Evolutionary conservation across 768 basidiomycete species (phyloP).

Genomic region (Pisolithus tinctorius): DNA sequence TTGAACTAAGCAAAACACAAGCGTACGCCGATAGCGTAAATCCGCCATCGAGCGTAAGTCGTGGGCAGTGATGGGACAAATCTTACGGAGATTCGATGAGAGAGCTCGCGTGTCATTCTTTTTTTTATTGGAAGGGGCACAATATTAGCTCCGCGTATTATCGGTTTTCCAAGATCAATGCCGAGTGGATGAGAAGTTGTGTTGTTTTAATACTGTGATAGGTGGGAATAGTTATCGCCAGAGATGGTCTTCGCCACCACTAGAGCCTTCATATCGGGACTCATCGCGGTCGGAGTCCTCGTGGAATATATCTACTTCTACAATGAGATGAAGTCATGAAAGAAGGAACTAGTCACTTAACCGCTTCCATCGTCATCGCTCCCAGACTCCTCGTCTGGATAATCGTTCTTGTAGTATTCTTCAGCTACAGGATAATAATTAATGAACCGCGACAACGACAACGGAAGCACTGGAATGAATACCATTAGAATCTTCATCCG

Average conservation of each 20-base stretch:
- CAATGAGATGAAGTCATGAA: slow-evolving; percentile 2
- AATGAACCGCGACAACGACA: neutral
- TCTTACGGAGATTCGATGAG: neutral
- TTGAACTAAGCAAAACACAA: neutral
- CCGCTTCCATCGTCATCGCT: slow-evolving; percentile 30
- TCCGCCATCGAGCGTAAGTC: neutral
- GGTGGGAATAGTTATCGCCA: slow-evolving; percentile 23
- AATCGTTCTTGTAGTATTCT: slow-evolving; percentile 81
- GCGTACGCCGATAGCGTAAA: neutral
- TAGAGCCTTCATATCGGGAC: slow-evolving; percentile 16
- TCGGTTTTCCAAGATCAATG: slow-evolving; percentile 7
- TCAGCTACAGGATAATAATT: slow-evolving; percentile 43
- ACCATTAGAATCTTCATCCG: slow-evolving; percentile 85
- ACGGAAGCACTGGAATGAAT: slow-evolving; percentile 5
- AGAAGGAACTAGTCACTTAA: slow-evolving; percentile 9
- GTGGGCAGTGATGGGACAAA: neutral
- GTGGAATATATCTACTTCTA: slow-evolving; percentile 48
- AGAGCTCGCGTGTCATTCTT: neutral
- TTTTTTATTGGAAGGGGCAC: no score
- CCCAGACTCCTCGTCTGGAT: slow-evolving; percentile 60
- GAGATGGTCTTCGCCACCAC: slow-evolving; percentile 23
- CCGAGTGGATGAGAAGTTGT: slow-evolving; percentile 13
- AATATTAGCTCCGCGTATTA: no score
- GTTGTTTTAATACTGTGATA: slow-evolving; percentile 6
- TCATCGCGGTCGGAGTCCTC: slow-evolving; percentile 48